Evolutionary conservation across 2,329 filamentous ascomycete species (phyloP).

Genomic region (Alternaria arborescens): DNA sequence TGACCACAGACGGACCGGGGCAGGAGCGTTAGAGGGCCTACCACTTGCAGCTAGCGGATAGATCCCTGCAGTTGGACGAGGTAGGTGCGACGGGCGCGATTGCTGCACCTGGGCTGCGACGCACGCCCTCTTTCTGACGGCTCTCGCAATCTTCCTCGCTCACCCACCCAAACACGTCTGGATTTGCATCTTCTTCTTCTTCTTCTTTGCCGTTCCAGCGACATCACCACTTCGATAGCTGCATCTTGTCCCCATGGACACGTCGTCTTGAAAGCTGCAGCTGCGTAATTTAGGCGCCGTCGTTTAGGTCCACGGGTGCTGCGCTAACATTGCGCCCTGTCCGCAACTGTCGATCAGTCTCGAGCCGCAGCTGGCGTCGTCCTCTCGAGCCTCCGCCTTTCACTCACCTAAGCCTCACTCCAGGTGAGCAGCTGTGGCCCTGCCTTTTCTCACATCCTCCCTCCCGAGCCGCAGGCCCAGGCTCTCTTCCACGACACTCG

Average conservation of each 20-base stretch:
- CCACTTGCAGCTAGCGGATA: slow-evolving; percentile 8
- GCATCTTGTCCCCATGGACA: not conserved
- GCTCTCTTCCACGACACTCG: slow-evolving; percentile 4
- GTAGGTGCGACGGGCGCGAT: slow-evolving; percentile 16
- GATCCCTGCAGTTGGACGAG: slow-evolving; percentile 12
- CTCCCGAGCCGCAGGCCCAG: slow-evolving; percentile 4
- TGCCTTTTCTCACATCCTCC: slow-evolving; percentile 1
- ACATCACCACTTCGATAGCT: not conserved
- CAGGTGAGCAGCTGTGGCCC: slow-evolving; percentile 16
- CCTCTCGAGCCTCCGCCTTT: slow-evolving; percentile 14
- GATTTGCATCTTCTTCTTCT: not conserved
- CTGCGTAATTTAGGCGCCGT: slow-evolving; percentile 14
- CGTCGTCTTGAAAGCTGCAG: slow-evolving; percentile 9
- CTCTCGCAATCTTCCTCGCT: slow-evolving; percentile 12
- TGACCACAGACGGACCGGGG: slow-evolving; percentile 6
- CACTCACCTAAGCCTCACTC: slow-evolving; percentile 20
- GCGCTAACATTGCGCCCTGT: slow-evolving; percentile 14
- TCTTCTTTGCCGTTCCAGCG: not conserved
- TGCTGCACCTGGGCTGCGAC: slow-evolving; percentile 7
- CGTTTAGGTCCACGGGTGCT: slow-evolving; percentile 13
- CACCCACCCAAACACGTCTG: slow-evolving; percentile 5
- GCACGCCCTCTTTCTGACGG: not conserved
- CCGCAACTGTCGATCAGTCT: slow-evolving; percentile 21
- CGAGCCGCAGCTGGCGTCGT: slow-evolving; percentile 20
- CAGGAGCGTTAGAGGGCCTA: slow-evolving; percentile 8